phyloP scores from a whole-genome alignment of 768 basidiomycete genomes.

The Pleurotus sapidus region DNA sequence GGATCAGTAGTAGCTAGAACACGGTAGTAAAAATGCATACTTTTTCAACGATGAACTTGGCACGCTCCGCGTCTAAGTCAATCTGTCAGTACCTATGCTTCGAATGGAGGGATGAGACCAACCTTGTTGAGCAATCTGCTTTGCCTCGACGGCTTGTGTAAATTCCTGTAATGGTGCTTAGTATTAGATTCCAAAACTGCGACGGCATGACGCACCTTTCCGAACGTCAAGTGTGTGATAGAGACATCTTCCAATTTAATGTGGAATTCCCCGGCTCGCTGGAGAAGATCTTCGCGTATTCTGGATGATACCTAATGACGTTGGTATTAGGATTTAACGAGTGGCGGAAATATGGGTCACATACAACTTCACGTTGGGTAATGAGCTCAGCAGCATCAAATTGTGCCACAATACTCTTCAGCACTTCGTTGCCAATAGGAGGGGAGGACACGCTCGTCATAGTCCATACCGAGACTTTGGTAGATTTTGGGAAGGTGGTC shows the following conservation, averaged over 20 bases:
- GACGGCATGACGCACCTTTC: slow-evolving; percentile 51
- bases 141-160: slow-evolving; percentile 98
- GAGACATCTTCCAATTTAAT: slow-evolving; percentile 96
- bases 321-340: no score
- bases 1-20: slow-evolving; percentile 5
- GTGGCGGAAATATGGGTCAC: slow-evolving; percentile 23
- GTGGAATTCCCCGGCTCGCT: slow-evolving; percentile 95
- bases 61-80: slow-evolving; percentile 87
- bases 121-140: slow-evolving; percentile 99
- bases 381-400: slow-evolving; percentile 97
- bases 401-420: slow-evolving; percentile 98
- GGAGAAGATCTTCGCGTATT: slow-evolving; percentile 88
- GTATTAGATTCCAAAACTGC: slow-evolving; percentile 2
- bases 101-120: slow-evolving; percentile 11
- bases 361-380: slow-evolving; percentile 94
- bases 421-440: slow-evolving; percentile 98
- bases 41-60: slow-evolving; percentile 99
- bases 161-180: slow-evolving; percentile 61
- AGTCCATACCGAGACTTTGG: slow-evolving; percentile 91
- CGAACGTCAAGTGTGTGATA: slow-evolving; percentile 88
- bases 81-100: slow-evolving; percentile 5
- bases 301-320: slow-evolving; percentile 73
- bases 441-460: slow-evolving; percentile 96
- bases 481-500: slow-evolving; percentile 90
- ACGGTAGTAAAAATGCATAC: slow-evolving; percentile 31